These are phyloP conservation scores for Wickerhamomyces silvicola DNA, from an alignment of 805 yeast genomes.

Conservation along the genomic window DNA sequence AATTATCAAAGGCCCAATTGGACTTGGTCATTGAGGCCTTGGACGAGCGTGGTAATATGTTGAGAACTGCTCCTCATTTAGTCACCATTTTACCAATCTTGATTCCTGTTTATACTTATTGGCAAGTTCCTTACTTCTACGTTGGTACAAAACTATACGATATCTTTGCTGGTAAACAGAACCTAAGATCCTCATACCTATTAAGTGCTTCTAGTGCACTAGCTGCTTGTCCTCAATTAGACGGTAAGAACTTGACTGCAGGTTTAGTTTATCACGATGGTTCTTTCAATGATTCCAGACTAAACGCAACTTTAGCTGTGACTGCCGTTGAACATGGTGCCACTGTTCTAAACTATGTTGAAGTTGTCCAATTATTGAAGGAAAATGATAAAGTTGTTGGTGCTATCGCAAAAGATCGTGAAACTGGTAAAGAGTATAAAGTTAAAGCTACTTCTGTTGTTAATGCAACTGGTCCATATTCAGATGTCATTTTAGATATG, in stretches of 20 bases:
- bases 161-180: slow-evolving; percentile 84
- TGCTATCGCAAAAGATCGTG: slow-evolving; percentile 67
- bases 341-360: slow-evolving; percentile 79
- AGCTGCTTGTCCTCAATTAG: slow-evolving; percentile 82
- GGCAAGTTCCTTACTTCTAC: slow-evolving; percentile 94
- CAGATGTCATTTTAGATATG: slow-evolving; percentile 81
- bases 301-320: slow-evolving; percentile 79
- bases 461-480: slow-evolving; percentile 93
- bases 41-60: slow-evolving; percentile 78
- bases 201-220: slow-evolving; percentile 59
- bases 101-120: slow-evolving; percentile 93
- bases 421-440: slow-evolving; percentile 54
- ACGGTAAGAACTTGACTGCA: slow-evolving; percentile 72
- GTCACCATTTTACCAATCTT: slow-evolving; percentile 81
- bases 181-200: slow-evolving; percentile 71
- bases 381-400: slow-evolving; percentile 62
- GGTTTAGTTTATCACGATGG: slow-evolving; percentile 95
- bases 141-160: slow-evolving; percentile 90
- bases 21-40: slow-evolving; percentile 85
- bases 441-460: slow-evolving; percentile 71
- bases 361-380: slow-evolving; percentile 71
- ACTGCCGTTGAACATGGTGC: slow-evolving; percentile 88
- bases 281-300: slow-evolving; percentile 85
- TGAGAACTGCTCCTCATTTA: slow-evolving; percentile 89
- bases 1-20: slow-evolving; percentile 82